Evolutionary conservation across 495 filamentous ascomycete species (phyloP).

Genomic region (Neurospora sublineolata): DNA sequence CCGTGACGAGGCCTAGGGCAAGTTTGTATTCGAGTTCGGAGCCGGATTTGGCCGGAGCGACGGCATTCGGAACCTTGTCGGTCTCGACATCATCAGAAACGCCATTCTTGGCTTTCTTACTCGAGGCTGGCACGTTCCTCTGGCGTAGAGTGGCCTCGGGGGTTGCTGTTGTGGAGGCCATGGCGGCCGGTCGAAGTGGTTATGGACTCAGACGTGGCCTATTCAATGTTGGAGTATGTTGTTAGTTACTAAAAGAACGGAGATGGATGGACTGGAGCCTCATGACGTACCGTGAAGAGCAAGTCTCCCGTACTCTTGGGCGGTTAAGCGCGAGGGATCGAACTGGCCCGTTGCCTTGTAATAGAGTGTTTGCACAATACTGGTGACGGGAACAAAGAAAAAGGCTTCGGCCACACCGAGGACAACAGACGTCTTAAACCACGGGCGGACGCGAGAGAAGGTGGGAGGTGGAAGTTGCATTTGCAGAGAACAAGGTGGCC

Average conservation of each 20-base stretch:
- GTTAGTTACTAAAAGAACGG: background rate
- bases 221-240: background rate
- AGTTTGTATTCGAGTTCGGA: slow-evolving; percentile 77
- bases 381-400: background rate
- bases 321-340: background rate
- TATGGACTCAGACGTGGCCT: background rate
- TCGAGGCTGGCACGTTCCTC: slow-evolving; percentile 34
- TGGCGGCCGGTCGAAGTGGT: slow-evolving; percentile 17
- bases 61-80: slow-evolving; percentile 30
- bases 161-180: slow-evolving; percentile 22
- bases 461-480: background rate
- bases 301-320: background rate
- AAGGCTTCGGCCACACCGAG: background rate
- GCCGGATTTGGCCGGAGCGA: slow-evolving; percentile 8
- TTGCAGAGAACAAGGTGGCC: background rate
- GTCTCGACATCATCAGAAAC: slow-evolving; percentile 33
- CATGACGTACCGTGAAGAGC: background rate
- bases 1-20: slow-evolving; percentile 64
- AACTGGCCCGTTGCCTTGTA: background rate
- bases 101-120: slow-evolving; percentile 35
- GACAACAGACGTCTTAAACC: background rate
- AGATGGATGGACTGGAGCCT: background rate
- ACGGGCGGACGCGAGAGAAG: background rate
- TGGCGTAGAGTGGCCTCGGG: slow-evolving; percentile 43
- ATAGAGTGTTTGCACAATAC: background rate